phyloP scores from a whole-genome alignment of 2,329 filamentous ascomycete species.

The Daldinia eschscholtzii region DNA sequence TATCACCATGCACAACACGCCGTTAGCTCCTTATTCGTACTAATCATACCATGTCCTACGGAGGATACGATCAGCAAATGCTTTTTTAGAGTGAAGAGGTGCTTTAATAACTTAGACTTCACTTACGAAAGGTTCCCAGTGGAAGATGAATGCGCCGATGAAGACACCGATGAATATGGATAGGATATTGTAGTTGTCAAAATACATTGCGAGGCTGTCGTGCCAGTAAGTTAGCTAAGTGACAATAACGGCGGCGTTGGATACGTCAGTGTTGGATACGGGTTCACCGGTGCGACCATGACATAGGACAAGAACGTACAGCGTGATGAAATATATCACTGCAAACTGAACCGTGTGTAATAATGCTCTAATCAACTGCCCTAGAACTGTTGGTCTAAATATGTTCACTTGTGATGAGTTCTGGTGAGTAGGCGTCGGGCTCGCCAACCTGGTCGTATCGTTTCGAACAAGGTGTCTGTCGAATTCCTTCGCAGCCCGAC shows the following conservation, averaged over 20 bases:
- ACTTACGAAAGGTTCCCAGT: not conserved
- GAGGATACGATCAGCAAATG: not conserved
- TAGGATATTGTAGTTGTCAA: not conserved
- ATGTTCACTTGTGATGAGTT: not conserved
- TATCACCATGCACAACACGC: not conserved
- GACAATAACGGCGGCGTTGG: not conserved
- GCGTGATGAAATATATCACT: not conserved
- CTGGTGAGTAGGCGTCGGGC: not conserved
- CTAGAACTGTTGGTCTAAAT: not conserved
- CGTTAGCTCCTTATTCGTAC: not conserved
- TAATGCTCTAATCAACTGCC: not conserved
- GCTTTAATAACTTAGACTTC: not conserved
- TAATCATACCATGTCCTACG: too few species aligned
- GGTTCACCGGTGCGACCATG: not conserved
- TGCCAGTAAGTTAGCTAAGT: not conserved
- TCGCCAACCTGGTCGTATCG: not conserved
- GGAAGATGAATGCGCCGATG: not conserved
- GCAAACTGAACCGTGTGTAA: not conserved
- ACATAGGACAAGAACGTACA: not conserved
- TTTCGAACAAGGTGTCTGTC: not conserved
- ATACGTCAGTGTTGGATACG: not conserved
- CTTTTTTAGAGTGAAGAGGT: not conserved
- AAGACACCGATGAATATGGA: not conserved
- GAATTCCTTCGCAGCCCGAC: not conserved
- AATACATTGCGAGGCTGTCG: not conserved